Evolutionary conservation across 75 land plant genomes (phyloP).

Genomic region (Sequoia sempervirens): DNA sequence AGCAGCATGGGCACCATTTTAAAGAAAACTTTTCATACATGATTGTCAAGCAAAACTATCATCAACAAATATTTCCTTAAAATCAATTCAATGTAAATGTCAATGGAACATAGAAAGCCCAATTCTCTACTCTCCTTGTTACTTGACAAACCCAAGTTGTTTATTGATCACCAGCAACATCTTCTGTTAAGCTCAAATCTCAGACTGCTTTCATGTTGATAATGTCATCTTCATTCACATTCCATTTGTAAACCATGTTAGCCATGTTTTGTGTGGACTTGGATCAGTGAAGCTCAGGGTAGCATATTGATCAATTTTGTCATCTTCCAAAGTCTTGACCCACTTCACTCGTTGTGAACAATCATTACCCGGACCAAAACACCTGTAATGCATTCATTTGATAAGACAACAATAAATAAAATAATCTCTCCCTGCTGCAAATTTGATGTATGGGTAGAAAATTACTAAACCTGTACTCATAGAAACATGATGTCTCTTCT

Average conservation of each 20-base stretch:
- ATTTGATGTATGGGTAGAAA: neutral
- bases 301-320: constrained; percentile 11
- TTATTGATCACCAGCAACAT: too few species aligned
- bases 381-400: constrained; percentile 5
- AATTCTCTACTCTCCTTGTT: too few species aligned
- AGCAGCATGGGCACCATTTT: too few species aligned
- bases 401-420: neutral
- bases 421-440: too few species aligned
- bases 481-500: constrained; percentile 19
- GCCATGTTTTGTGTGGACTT: neutral
- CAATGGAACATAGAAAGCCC: too few species aligned
- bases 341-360: constrained; percentile 17
- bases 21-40: too few species aligned
- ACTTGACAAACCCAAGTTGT: too few species aligned
- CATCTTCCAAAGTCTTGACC: constrained; percentile 16
- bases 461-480: constrained; percentile 18
- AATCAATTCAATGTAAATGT: too few species aligned
- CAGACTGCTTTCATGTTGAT: neutral
- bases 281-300: constrained; percentile 16
- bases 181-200: too few species aligned
- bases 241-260: neutral
- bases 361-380: constrained; percentile 36
- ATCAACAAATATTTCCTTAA: too few species aligned
- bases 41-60: too few species aligned
- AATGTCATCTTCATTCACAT: neutral